Base-by-base conservation (phyloP, 2,329 filamentous ascomycete genomes). In the Aspergillus versicolor region DNA sequence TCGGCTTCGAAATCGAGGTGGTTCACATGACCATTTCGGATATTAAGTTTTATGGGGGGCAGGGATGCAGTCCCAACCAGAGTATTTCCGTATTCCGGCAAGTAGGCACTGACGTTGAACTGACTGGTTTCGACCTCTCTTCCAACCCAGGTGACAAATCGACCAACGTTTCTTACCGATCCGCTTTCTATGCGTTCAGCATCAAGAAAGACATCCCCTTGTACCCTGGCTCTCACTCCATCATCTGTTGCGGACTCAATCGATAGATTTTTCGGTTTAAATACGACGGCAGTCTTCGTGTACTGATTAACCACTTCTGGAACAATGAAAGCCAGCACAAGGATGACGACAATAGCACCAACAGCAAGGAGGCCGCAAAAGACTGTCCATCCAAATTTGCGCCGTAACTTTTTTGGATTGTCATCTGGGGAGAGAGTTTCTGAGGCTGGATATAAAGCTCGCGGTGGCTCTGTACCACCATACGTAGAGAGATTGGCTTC, bases 241-340 rank as follows among this genome's bases (percentile, higher is more conserved):
- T 87, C 82, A 7, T 85, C 70, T 0, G 91, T 97, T 63, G 97
- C 89, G 2, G 89, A 91, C 67, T 94, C 89, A 58, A 99, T 86
- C 2, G 92, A 91, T 19, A 99, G 76, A 63, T 88, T 89, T 5
- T 88, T 92, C 2, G 94, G 91, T 69, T 92, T 86, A 63, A 99
- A 84, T 17, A 93, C 86, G 22, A 88, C 82, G 3, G 92, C 91
- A 72, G 92, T 82, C 74, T 93, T 88, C 48, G 89, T 90, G 74
- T 99, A 99, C 70, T 91, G 84, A 74, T 96, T 86, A 11, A 96
- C 85, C 7, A 88, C 85, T 15, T 88, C 86, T 2, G 93, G 92
- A 0, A 89, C 84, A 53, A 96, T 83, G 75, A 96, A 96, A 15
- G 87, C 91, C 55, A 93, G 78, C 15, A 89, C 75, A 57, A 97